A percentile compares a stretch with the other conserved stretches of the same genome.
Evolutionary conservation across 1,284 basidiomycete genomes (phyloP).

Genomic region (Puccinia novopanici): DNA sequence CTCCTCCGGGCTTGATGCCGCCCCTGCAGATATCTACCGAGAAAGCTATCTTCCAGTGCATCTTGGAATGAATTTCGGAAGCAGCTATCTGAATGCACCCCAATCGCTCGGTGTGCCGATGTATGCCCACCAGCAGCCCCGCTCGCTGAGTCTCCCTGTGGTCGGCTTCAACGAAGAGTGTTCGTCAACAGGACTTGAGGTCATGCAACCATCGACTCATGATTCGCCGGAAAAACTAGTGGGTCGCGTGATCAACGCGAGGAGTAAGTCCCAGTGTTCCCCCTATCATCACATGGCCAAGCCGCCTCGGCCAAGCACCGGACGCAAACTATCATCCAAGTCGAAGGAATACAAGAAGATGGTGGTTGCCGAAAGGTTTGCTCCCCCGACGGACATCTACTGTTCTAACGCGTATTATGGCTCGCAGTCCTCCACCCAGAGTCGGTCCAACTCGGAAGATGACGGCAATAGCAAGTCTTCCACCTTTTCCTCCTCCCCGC

Average conservation of each 20-base stretch:
- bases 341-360: conserved; percentile 16
- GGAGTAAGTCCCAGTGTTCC: conserved; percentile 19
- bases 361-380: background rate
- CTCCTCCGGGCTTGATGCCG: background rate
- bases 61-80: background rate
- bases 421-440: conserved; percentile 15
- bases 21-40: background rate
- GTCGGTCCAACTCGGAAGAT: conserved; percentile 27
- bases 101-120: background rate
- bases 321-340: conserved; percentile 11
- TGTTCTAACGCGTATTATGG: conserved; percentile 11
- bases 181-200: background rate
- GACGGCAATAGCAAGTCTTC: conserved; percentile 20
- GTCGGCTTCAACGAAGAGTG: background rate
- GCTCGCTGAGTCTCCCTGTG: conserved; percentile 19
- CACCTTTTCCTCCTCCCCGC: background rate
- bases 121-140: background rate
- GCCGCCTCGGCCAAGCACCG: conserved; percentile 13
- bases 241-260: background rate
- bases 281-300: conserved; percentile 16
- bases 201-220: background rate
- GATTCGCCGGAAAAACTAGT: background rate
- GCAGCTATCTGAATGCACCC: conserved; percentile 1
- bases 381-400: background rate
- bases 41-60: conserved; percentile 4